Base-by-base conservation (phyloP, 306 rosid genomes). In the Citrullus mucosospermus region DNA sequence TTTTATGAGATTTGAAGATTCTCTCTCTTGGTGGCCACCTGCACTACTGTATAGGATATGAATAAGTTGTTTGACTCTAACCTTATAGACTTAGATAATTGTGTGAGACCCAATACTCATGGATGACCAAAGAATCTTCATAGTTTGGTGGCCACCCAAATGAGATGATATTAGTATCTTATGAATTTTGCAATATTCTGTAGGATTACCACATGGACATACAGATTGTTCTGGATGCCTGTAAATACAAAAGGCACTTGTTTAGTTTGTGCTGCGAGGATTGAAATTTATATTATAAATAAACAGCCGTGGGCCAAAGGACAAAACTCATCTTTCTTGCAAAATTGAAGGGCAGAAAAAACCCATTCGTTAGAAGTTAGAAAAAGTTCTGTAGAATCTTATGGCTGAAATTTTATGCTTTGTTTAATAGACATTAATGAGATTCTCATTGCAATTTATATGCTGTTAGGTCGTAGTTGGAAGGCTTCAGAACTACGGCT, bases 401-500 rank as follows among this genome's bases (percentile, higher is more conserved):
- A 73, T 73, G 56, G 43, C 53, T 44, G 63, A 28, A 16, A 14
- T 41, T 8, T 56, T 56, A 2, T 0, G 44, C 28, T 46, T 22
- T 44, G 16, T 71, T 80, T 25, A 55, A 18, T 44, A 50, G 5
- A 59, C 39, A 11, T n/a, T 28, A 20, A 28, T 4, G 34, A 25
- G n/a, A 44, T 78, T 53, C 72, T n/a, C 4, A 54, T 48, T 53
- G 22, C 73, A 80, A 54, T 77, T 60, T 82, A 46, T 36, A 36
- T 51, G 53, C 75, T 77, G 57, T 80, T 83, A 92, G 98, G 97
- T 86, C 91, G 98, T 58, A 56, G 99, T 87, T 96, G 98, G 99
- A 96, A 92, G 89, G 97, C 98, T 32, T 77, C 85, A 58, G 99
- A 96, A 79, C 77, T 96, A 80, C 93, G 97, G 38, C 76, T 96